Base-by-base conservation (phyloP, 1,139 yeast species). In the Yamadazyma songkhlaensis region DNA sequence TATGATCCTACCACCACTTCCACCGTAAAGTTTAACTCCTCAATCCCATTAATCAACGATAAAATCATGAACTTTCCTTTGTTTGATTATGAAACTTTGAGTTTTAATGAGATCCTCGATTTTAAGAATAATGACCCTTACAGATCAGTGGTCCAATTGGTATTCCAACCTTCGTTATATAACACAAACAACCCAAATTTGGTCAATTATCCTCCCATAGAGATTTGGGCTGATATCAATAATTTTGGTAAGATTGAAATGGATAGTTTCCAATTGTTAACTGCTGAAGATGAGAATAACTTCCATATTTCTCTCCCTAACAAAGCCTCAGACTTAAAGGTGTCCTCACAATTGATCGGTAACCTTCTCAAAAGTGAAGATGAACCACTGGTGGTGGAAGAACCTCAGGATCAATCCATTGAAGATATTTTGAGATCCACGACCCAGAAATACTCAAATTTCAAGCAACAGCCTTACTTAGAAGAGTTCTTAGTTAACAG, bases 151-250 rank as follows among this genome's bases (percentile, higher is more conserved):
- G 59, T 74, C 11, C 82, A 78, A 50, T 47, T 78, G 44, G 65
- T 62, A 45, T 73, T 78, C 43, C 51, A 64, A n/a, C 83, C 84
- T 1, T 59, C 73, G 8, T 67, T 76, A 8, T 61, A 40, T 21
- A 37, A 39, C 6, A 37, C 27, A 10, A 37, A 44, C n/a, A 51
- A 47, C 10, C 35, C 46, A n/a, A 46, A 46, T 10, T 49, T 51
- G 32, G 50, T 54, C 39, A 51, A 59, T 35, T 65, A 65, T 38
- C 83, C 84, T 0, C 77, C 81, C 0, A 59, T 79, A 3, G 84
- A 79, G 49, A 57, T 79, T 35, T 75, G 81, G 77, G 57, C 73
- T 37, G 74, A 70, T 32, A 54, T 76, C 36, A 65, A 67, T 42
- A 62, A 59, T 8, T 50, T 55, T 17, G 63, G 62, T 13, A 56